phyloP scores from a whole-genome alignment of 345 rosid species.

The Citropsis articulata region DNA sequence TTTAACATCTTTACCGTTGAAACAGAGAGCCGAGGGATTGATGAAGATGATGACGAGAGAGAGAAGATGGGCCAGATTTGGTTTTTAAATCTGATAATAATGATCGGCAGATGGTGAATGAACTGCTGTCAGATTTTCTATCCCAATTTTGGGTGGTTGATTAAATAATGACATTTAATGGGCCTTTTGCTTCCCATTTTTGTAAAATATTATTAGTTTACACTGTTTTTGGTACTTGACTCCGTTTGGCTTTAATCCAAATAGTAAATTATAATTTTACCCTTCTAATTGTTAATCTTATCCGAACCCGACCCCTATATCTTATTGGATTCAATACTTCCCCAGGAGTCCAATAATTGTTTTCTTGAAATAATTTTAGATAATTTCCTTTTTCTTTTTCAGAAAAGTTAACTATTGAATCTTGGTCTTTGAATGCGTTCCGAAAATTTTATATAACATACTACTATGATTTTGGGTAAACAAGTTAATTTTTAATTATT shows the following conservation, averaged over 20 bases:
- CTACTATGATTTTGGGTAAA: not conserved
- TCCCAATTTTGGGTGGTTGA: slow-evolving; percentile 25
- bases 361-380: not conserved
- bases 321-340: not conserved
- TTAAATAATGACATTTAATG: slow-evolving; percentile 30
- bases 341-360: not conserved
- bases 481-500: too few species aligned
- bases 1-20: not conserved
- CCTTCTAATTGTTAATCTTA: not conserved
- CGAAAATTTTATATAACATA: too few species aligned
- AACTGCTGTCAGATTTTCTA: slow-evolving; percentile 22
- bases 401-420: too few species aligned
- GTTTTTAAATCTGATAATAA: slow-evolving; percentile 13
- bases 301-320: not conserved
- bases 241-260: not conserved
- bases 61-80: not conserved
- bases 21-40: not conserved
- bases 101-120: slow-evolving; percentile 24
- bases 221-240: slow-evolving; percentile 12
- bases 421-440: too few species aligned
- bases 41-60: not conserved
- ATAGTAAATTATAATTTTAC: not conserved
- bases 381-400: not conserved
- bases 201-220: not conserved
- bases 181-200: not conserved